Base-by-base conservation (phyloP, 257 asterid species). In the Penstemon eatonii region DNA sequence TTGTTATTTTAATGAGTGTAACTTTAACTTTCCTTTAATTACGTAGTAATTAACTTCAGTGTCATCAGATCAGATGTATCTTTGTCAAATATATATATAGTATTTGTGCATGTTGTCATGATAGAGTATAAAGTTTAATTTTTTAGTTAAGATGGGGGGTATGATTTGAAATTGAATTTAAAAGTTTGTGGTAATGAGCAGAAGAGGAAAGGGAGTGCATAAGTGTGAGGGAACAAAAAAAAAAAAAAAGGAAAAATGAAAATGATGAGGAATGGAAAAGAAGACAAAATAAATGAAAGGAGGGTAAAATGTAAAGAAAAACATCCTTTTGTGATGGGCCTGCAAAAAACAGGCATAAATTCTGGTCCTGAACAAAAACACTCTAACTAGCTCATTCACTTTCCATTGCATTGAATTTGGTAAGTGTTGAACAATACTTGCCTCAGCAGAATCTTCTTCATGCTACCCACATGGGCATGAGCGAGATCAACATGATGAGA, bases 401-500 rank as follows among this genome's bases (percentile, higher is more conserved):
- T 67, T 66, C 65, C 61, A 72, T 61, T 71, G 89, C 84, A 81
- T 77, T 85, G 60, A 83, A 73, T 69, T 78, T 66, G 78, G 81
- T 72, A 80, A 85, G 89, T 87, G 87, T 83, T 81, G 51, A 77
- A 75, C 49, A 52, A 76, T 69, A 73, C 68, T 76, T 79, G 82
- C 68, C 70, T 77, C 81, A 72, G 73, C 82, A 79, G 82, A 76
- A 77, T 79, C 83, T 79, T 81, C 63, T 76, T 78, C 80, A 78
- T 85, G 83, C 82, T 49, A 66, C 90, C 84, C 84, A 80, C 85
- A 78, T 84, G 88, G 81, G 82, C 85, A 78, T 82, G 88, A 80
- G 82, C 33, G 33, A 25, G 33, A 25, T 25, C 33, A 25, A 25
- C 33, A 25, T 25, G 33, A 25, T 25, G 33, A 25, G 33, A 69